Conservation (phyloP, 208 protist genomes). For the Acanthamoeba castellanii region DNA sequence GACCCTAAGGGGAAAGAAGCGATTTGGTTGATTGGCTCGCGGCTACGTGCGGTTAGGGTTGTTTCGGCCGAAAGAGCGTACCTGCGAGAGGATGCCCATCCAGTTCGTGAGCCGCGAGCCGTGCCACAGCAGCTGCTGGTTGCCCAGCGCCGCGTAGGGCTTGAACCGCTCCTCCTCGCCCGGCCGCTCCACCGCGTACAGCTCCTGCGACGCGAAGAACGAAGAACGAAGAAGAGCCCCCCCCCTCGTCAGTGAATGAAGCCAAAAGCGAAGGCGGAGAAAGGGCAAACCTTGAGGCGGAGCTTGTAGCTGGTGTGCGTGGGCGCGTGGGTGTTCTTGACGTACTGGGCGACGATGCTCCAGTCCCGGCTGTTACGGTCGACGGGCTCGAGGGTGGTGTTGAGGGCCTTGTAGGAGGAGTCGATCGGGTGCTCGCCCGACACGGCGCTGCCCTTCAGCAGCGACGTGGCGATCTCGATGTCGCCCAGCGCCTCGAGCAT, state of each 20-base stretch:
- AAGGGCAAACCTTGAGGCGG: constrained; percentile 33
- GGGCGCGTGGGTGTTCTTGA: constrained; percentile 83
- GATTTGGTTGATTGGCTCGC: background rate
- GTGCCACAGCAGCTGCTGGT: constrained; percentile 81
- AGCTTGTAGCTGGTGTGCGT: constrained; percentile 75
- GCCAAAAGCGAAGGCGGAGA: background rate
- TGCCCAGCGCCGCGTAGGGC: constrained; percentile 35
- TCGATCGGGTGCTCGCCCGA: constrained; percentile 65
- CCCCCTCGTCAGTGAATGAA: background rate
- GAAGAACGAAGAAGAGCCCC: background rate
- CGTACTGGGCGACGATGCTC: constrained; percentile 70
- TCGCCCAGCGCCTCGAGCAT: constrained; percentile 78
- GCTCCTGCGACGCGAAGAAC: constrained; percentile 66
- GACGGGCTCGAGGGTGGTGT: constrained; percentile 71
- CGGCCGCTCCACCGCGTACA: constrained; percentile 80
- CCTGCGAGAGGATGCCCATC: constrained; percentile 71
- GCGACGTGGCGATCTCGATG: constrained; percentile 76
- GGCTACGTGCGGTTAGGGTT: background rate
- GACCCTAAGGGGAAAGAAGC: constrained; percentile 50
- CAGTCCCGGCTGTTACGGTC: constrained; percentile 23
- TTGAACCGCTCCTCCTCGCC: constrained; percentile 70
- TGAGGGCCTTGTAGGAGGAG: constrained; percentile 73
- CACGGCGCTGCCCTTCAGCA: constrained; percentile 40
- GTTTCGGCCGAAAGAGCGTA: constrained; percentile 33
- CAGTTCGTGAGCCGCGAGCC: constrained; percentile 77